phyloP scores from a whole-genome alignment of 257 asterid genomes.

The Prunella vulgaris region DNA sequence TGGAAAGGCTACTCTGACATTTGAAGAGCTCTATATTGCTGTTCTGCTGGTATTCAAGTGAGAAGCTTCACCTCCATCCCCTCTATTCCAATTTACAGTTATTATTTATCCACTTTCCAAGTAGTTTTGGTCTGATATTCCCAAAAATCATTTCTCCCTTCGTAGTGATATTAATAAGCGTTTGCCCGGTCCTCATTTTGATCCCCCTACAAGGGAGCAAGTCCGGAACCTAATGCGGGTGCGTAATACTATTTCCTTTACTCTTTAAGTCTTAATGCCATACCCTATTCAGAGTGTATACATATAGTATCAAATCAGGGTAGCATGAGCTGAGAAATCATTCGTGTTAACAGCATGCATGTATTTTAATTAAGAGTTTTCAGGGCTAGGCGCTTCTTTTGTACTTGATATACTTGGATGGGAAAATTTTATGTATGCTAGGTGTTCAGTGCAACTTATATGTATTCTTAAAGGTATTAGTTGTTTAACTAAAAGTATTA shows the following conservation, averaged over 20 bases:
- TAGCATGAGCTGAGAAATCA: neutral
- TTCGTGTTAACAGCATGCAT: neutral
- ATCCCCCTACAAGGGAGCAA: slow-evolving; percentile 80
- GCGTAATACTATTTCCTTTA: slow-evolving; percentile 1
- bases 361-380: neutral
- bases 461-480: no score
- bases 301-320: neutral
- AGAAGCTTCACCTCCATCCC: slow-evolving; percentile 20
- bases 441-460: no score
- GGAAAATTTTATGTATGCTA: no score
- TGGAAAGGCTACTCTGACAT: slow-evolving; percentile 52
- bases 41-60: slow-evolving; percentile 86
- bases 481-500: no score
- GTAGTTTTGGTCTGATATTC: slow-evolving; percentile 4
- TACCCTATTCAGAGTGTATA: neutral
- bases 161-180: slow-evolving; percentile 82
- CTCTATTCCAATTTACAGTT: neutral
- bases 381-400: neutral
- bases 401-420: neutral
- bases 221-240: slow-evolving; percentile 60
- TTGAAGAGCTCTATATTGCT: slow-evolving; percentile 86
- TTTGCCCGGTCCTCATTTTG: slow-evolving; percentile 93
- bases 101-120: neutral
- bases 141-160: slow-evolving; percentile 6
- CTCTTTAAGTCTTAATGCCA: neutral